Conservation (phyloP, 106 monocot genomes). For the Dactylorhiza incarnata region DNA sequence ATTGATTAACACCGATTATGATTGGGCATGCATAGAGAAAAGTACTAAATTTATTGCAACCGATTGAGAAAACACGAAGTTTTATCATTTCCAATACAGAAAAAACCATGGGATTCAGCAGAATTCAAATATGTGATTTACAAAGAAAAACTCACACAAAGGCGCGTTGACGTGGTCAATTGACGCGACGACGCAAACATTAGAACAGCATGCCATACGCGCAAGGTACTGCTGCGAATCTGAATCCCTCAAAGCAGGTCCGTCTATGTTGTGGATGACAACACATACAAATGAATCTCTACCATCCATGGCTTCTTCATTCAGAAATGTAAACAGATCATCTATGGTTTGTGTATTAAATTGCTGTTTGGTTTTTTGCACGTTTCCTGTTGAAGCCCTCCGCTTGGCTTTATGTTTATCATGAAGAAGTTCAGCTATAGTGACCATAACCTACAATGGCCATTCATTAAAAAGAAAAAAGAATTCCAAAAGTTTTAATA, state of each 20-base stretch:
- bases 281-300: conserved; percentile 55
- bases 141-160: conserved; percentile 50
- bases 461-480: background rate
- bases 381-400: conserved; percentile 32
- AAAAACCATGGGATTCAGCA: background rate
- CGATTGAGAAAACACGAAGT: background rate
- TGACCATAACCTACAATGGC: conserved; percentile 41
- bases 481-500: background rate
- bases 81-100: background rate
- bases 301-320: conserved; percentile 25
- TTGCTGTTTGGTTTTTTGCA: conserved; percentile 21
- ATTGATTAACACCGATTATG: no score
- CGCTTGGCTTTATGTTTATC: conserved; percentile 45
- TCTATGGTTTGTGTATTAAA: conserved; percentile 53
- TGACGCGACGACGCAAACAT: conserved; percentile 67
- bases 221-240: conserved; percentile 91
- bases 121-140: background rate
- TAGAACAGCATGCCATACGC: conserved; percentile 54
- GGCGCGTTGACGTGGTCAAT: conserved; percentile 93
- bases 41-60: background rate
- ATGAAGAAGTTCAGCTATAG: conserved; percentile 57
- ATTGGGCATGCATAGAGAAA: no score
- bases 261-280: conserved; percentile 88
- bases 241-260: conserved; percentile 84
- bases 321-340: conserved; percentile 57